phyloP scores from a whole-genome alignment of 306 rosid species.

The Cucurbita ficifolia region DNA sequence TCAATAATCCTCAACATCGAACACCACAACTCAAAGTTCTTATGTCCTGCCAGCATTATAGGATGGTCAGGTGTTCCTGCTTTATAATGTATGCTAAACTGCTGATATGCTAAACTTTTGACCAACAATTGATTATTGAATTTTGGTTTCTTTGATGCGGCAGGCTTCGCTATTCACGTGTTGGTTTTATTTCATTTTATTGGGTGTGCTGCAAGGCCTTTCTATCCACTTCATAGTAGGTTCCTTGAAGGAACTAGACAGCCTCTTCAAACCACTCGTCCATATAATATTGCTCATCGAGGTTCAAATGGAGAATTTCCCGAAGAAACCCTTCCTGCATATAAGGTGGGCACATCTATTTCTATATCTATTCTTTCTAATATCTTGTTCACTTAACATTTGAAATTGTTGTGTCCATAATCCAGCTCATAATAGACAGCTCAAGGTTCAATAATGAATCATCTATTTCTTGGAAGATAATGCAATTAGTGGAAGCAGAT shows the following conservation, averaged over 20 bases:
- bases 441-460: not conserved
- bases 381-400: not conserved
- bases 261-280: slow-evolving; percentile 62
- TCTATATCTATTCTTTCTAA: not conserved
- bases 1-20: too few relatives aligned
- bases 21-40: not conserved
- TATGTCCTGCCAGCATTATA: not conserved
- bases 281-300: slow-evolving; percentile 78
- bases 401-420: not conserved
- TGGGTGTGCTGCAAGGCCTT: slow-evolving; percentile 51
- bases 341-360: slow-evolving; percentile 26
- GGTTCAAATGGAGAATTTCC: slow-evolving; percentile 93
- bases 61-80: not conserved
- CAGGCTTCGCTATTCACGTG: slow-evolving; percentile 37
- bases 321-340: slow-evolving; percentile 75
- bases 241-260: slow-evolving; percentile 10
- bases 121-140: not conserved
- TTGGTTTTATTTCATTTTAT: slow-evolving; percentile 28
- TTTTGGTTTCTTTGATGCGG: not conserved
- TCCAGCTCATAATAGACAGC: not conserved
- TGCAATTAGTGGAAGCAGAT: not conserved
- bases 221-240: slow-evolving; percentile 53
- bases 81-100: not conserved
- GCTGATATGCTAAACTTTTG: not conserved
- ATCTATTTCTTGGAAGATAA: not conserved